Evolutionary conservation across 305 asterid genomes (phyloP).

Genomic region (Fraxinus albicans): DNA sequence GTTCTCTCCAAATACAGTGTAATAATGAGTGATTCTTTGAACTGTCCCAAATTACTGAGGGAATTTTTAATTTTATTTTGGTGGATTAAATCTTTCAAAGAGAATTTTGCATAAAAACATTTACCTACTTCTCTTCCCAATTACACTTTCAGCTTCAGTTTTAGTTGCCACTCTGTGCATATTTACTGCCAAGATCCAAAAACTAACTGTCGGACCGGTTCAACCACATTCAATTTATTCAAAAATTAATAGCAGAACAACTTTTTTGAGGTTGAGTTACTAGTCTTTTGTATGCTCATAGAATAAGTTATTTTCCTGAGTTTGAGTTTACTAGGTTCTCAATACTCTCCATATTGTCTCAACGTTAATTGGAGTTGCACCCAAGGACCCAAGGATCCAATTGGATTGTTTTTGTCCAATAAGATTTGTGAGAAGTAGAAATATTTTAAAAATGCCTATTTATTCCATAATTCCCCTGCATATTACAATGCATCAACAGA

Average conservation of each 20-base stretch:
- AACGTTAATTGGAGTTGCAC: neutral
- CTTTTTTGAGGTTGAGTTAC: neutral
- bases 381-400: neutral
- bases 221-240: neutral
- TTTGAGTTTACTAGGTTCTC: neutral
- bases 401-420: neutral
- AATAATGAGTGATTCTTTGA: neutral
- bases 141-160: neutral
- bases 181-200: neutral
- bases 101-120: neutral
- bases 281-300: neutral
- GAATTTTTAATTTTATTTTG: neutral
- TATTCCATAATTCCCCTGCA: neutral
- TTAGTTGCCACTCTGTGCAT: neutral
- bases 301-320: neutral
- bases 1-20: neutral
- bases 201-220: neutral
- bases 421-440: neutral
- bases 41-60: neutral
- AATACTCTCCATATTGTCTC: neutral
- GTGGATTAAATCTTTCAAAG: neutral
- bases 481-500: neutral
- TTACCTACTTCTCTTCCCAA: neutral
- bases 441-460: neutral
- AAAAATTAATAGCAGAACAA: neutral